Evolutionary conservation across 352 stramenopile species (phyloP), one percentile per base, ranked within the genome.

Genomic region (Pythium aristosporum): DNA sequence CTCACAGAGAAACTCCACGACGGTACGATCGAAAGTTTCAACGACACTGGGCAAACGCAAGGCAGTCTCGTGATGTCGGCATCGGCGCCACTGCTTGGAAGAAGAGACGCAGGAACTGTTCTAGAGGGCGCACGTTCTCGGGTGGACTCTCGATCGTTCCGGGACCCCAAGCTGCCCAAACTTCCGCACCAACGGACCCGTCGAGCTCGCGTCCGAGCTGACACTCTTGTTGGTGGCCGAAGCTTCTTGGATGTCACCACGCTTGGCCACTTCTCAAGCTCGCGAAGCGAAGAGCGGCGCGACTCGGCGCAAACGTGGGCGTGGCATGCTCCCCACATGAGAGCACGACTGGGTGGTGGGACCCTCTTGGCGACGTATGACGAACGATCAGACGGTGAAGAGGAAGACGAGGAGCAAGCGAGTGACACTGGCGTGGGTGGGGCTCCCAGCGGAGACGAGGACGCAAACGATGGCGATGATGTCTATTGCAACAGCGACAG

Each of bases 301-400:
- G 56, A 73, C 37, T 80, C 80, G 5, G 72, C 80, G 4, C 76
- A 85, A 52, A 89, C 80, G 21, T 89, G 80, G 80, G 68, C 68
- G 11, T 89, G 80, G 80, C 50, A 75, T 39, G 58, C 44, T 28
- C 68, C 21, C 23, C 61, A 48, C 52, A 43, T 3, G 10, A 66
- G 15, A 34, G n/a, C 2, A 3, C 21, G 23, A n/a, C 51, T 23
- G 11, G 16, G 20, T 37, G 25, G 48, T 37, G 25, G 48, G 10
- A 10, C 48, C 5, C 48, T 16, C 2, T 18, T 44, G 7, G 5
- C 30, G 18, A 15, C 42, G 49, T 7, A 44, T 43, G 16, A 55
- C 20, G 55, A 46, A 39, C 16, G 15, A 1, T 18, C 32, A 3
- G 21, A 21, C 15, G 6, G 8, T 13, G 56, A 36, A 8, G 55